phyloP scores from a whole-genome alignment of 2,329 filamentous ascomycete genomes.

The Aspergillus fumigatiaffinis region DNA sequence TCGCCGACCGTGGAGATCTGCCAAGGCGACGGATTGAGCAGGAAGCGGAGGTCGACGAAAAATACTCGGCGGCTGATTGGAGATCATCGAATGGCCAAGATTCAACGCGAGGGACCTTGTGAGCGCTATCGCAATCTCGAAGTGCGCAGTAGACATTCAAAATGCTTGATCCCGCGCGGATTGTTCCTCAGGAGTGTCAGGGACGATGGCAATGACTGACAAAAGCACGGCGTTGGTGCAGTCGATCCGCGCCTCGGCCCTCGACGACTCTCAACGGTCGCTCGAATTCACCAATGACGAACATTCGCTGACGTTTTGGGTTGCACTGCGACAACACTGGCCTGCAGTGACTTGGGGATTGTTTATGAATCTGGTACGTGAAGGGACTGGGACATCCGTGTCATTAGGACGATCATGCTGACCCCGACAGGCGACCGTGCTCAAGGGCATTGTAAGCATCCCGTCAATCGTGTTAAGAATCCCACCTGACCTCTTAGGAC shows the following conservation, averaged over 20 bases:
- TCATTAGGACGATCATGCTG: too few species aligned
- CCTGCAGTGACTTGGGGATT: conserved; percentile 23
- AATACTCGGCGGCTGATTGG: too few species aligned
- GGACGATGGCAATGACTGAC: not conserved
- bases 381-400: not conserved
- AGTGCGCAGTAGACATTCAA: too few species aligned
- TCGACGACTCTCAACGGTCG: conserved; percentile 17
- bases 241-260: conserved; percentile 9
- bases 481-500: conserved; percentile 4
- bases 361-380: conserved; percentile 24
- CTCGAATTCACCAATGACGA: conserved; percentile 21
- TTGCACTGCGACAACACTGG: conserved; percentile 21
- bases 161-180: too few species aligned
- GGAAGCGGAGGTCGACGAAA: too few species aligned
- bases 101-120: too few species aligned
- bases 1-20: too few species aligned
- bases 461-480: too few species aligned
- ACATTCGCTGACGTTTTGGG: conserved; percentile 21
- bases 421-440: conserved; percentile 12
- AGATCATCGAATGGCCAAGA: too few species aligned
- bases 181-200: not conserved
- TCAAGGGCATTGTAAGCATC: conserved; percentile 14
- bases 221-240: conserved; percentile 15
- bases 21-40: too few species aligned
- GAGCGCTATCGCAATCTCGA: too few species aligned